A percentile compares a stretch with the other conserved stretches of the same genome.
Evolutionary conservation across 2,329 filamentous ascomycete genomes (phyloP).

Genomic region (Calonectria ilicicola): DNA sequence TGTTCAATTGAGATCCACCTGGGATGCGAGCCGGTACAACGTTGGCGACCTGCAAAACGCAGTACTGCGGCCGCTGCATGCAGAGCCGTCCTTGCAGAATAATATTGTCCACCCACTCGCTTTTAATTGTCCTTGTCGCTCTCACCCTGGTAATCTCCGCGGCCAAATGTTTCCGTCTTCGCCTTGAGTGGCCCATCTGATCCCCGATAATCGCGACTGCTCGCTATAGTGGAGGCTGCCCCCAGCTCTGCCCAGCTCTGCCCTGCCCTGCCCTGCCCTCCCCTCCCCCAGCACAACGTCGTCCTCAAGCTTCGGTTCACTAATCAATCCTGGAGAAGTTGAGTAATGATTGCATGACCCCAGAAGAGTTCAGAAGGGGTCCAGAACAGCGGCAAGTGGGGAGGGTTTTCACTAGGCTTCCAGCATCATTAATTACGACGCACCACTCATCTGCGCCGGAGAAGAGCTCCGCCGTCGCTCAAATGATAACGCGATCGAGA

Average conservation of each 20-base stretch:
- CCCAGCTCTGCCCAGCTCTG: too few relatives aligned
- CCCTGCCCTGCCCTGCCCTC: too few relatives aligned
- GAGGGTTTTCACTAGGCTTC: not conserved
- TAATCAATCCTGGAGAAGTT: not conserved
- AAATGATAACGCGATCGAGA: not conserved
- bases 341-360: not conserved
- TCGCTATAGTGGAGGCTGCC: not conserved
- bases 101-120: not conserved
- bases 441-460: not conserved
- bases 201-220: not conserved
- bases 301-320: not conserved
- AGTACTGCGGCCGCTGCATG: constrained; percentile 1
- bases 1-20: constrained; percentile 8
- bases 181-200: not conserved
- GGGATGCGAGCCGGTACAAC: constrained; percentile 5
- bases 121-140: not conserved
- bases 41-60: not conserved
- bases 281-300: not conserved
- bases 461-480: not conserved
- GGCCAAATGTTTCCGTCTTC: not conserved
- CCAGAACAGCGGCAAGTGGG: constrained; percentile 19
- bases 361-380: constrained; percentile 12
- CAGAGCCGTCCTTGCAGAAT: constrained; percentile 4
- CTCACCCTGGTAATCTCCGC: not conserved
- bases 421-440: not conserved